Evolutionary conservation across 78 protist species (phyloP).

Genomic region (Dictyostelium purpureum): DNA sequence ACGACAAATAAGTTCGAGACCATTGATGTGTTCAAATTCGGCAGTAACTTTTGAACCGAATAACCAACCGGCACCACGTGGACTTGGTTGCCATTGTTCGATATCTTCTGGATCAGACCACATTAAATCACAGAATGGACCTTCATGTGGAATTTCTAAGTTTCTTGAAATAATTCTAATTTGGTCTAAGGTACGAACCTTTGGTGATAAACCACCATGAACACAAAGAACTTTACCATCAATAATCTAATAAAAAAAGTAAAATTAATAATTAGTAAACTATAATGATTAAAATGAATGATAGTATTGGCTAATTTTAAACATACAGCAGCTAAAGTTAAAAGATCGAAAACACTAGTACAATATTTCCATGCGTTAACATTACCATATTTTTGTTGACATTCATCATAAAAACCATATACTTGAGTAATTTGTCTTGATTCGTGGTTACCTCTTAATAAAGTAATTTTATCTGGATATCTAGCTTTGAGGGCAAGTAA

Average conservation of each 20-base stretch:
- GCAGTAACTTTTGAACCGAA: constrained; percentile 95
- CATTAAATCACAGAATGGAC: constrained; percentile 94
- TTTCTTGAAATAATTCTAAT: constrained; percentile 88
- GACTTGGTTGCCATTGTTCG: constrained; percentile 94
- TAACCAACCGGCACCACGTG: constrained; percentile 99
- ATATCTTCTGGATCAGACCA: constrained; percentile 99
- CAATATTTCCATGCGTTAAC: constrained; percentile 96
- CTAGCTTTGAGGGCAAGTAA: constrained; percentile 94
- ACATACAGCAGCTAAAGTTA: constrained; percentile 94
- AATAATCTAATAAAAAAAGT: constrained; percentile 79
- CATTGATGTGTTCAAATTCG: constrained; percentile 92
- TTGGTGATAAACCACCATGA: constrained; percentile 98
- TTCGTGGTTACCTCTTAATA: constrained; percentile 99
- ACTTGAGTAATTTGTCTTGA: constrained; percentile 97
- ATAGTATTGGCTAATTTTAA: background rate
- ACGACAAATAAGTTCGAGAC: constrained; percentile 93
- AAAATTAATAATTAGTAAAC: background rate
- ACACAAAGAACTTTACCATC: constrained; percentile 96
- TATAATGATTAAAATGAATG: background rate
- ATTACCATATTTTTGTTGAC: constrained; percentile 98
- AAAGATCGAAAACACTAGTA: constrained; percentile 96
- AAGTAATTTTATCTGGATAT: constrained; percentile 92
- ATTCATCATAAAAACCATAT: constrained; percentile 99
- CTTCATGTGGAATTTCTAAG: constrained; percentile 98
- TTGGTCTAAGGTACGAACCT: constrained; percentile 92